Evolutionary conservation across 306 rosid species (phyloP), one percentile per base, ranked within the genome.

Genomic region (Coriaria nepalensis): DNA sequence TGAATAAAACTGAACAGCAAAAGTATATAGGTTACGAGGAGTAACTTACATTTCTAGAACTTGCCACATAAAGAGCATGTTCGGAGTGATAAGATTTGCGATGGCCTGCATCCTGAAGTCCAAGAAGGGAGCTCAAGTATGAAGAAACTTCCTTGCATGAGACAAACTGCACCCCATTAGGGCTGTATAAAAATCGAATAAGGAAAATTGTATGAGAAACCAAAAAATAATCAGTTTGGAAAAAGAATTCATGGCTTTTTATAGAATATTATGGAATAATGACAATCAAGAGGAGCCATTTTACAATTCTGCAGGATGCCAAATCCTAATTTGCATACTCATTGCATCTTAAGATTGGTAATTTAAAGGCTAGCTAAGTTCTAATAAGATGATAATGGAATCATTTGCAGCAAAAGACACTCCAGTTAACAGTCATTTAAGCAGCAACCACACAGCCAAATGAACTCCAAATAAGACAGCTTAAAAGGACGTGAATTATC

Each of bases 101-200:
- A 42, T 61, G 46, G 62, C 40, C 50, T 45, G 52, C 39, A 38
- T 66, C 74, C 60, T 66, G 75, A 41, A 51, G 55, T 42, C 69
- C 73, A 43, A 14, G 51, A 66, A 53, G 58, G 46, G 85, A 60
- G 39, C 62, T 64, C 80, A 79, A 62, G 78, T 69, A 57, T 12
- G 83, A 65, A 58, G 75, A 75, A 50, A 68, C 81, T 56, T 80
- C 86, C 76, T 80, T 75, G 81, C 59, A 80, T 0, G 92, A 74
- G 60, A 62, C 73, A 73, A 84, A 84, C 68, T 80, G 75, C 58
- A 15, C 68, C 70, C 94, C 94, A 66, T 68, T 60, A 74, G 94
- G 92, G 71, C 94, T 84, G 83, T 55, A 77, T 50, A 68, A 55
- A 63, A 69, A 58, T 68, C 59, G 55, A 70, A 67, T 54, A 67